Conservation (phyloP, 352 stramenopile species). For the Pythium chondricola region DNA sequence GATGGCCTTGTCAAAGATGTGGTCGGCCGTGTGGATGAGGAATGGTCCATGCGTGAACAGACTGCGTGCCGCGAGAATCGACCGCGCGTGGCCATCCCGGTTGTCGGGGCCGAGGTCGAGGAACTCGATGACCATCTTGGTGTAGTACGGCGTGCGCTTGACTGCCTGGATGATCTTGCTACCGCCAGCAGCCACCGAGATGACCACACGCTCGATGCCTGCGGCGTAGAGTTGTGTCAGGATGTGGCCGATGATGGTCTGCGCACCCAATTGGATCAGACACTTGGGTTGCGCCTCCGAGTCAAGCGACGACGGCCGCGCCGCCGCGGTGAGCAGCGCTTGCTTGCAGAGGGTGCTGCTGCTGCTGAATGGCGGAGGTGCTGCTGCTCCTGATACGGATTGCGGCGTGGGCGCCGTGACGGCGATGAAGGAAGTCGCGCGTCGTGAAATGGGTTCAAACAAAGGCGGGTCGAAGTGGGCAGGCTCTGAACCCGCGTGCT, state of each 20-base stretch:
- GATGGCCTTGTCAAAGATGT: constrained; percentile 46
- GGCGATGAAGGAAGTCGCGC: constrained; percentile 14
- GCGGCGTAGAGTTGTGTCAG: constrained; percentile 72
- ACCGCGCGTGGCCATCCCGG: constrained; percentile 22
- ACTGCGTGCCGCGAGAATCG: constrained; percentile 24
- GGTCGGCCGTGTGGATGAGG: constrained; percentile 30
- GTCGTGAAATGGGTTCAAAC: constrained; percentile 1
- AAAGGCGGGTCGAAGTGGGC: neutral
- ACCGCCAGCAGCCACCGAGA: constrained; percentile 60
- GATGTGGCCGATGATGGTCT: constrained; percentile 76
- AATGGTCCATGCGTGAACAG: constrained; percentile 23
- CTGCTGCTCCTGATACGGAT: too few species aligned
- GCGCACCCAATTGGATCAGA: constrained; percentile 61
- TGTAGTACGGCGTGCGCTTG: constrained; percentile 59
- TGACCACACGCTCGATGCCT: constrained; percentile 69
- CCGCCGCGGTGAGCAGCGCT: constrained; percentile 62
- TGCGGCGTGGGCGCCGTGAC: constrained; percentile 13
- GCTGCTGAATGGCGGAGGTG: too few species aligned
- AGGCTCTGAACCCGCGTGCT: constrained; percentile 4
- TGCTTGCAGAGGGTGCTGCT: constrained; percentile 21
- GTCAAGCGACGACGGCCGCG: constrained; percentile 44
- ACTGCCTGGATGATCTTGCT: constrained; percentile 53
- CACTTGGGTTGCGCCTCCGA: constrained; percentile 57
- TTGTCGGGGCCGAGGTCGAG: constrained; percentile 24
- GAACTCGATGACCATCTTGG: constrained; percentile 52